Percentiles rank a stretch among this genome's conserved stretches.
Evolutionary conservation across 352 stramenopile genomes (phyloP).

Genomic region (Phytophthora macrochlamydospora): DNA sequence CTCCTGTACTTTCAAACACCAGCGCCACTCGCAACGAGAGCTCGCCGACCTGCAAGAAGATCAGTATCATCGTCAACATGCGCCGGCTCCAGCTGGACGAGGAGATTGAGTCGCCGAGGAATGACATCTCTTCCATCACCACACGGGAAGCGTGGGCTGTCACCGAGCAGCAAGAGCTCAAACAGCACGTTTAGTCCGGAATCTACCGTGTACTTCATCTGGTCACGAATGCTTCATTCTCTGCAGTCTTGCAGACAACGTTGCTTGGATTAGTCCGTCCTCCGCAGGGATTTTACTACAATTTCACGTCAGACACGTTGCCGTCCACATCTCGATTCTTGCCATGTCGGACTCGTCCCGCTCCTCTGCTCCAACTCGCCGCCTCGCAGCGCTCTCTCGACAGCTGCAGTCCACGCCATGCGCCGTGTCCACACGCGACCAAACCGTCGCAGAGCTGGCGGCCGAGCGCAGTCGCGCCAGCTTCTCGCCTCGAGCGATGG

Average conservation of each 20-base stretch:
- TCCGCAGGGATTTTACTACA: too few relatives aligned
- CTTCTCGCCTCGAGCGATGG: constrained; percentile 64
- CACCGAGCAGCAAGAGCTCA: not conserved
- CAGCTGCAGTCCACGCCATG: constrained; percentile 42
- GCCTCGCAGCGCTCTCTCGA: constrained; percentile 54
- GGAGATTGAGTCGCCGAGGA: constrained; percentile 1
- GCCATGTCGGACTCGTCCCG: constrained; percentile 31
- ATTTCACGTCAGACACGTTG: constrained; percentile 12
- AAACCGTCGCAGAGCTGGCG: constrained; percentile 52
- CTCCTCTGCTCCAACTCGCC: constrained; percentile 34
- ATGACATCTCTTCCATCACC: not conserved
- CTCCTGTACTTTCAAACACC: constrained; percentile 12
- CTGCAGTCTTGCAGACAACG: too few relatives aligned
- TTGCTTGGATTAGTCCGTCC: too few relatives aligned
- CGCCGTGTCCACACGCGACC: constrained; percentile 48
- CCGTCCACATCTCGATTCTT: constrained; percentile 11
- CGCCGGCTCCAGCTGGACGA: constrained; percentile 32
- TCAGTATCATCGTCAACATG: constrained; percentile 56
- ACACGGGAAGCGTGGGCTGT: constrained; percentile 12
- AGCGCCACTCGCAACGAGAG: constrained; percentile 6
- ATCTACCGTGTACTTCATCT: not conserved
- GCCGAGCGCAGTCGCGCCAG: constrained; percentile 50
- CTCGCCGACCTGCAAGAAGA: constrained; percentile 23
- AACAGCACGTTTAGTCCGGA: not conserved
- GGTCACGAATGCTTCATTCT: not conserved